Evolutionary conservation across 129 eudicot species (phyloP), one percentile per base, ranked within the genome.

Genomic region (Flaveria brownii): DNA sequence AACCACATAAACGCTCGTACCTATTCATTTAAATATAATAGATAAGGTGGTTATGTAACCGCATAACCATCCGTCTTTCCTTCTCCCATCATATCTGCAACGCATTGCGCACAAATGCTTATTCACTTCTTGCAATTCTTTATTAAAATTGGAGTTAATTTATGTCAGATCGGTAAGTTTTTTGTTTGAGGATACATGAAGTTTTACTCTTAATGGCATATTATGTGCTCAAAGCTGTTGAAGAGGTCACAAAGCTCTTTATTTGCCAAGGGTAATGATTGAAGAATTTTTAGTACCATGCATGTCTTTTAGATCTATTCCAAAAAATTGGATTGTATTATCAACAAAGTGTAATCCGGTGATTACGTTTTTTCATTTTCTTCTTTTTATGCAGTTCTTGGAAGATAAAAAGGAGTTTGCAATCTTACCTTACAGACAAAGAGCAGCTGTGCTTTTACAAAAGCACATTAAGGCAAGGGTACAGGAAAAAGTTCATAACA

Each of bases 171-270:
- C 36, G 36, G 5, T 30, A 30, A 30, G 5, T 30, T 30, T 30
- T 30, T 30, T 3, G 36, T 4, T 30, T 30, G 36, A 30, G 36
- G 36, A 30, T 30, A 30, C 36, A 4, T 3, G 36, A 30, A 30
- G 36, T 30, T 30, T 30, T 30, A 30, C 36, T 30, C 36, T 30
- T 2, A 30, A 30, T 30, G 36, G 36, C 36, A 0, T 30, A 30
- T 30, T 30, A 73, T 90, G 96, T 62, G 94, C 90, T 20, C 98
- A 92, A 80, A 92, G 98, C 80, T 88, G 93, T 74, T 92, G 89
- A 59, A 84, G 98, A 85, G 93, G 98, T 77, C 91, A 88, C 81
- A 86, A 90, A 90, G 94, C 94, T 86, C 92, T 94, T 47, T 72
- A 79, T 70, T 42, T 76, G 65, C 75, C 81, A 10, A 86, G 77